A percentile compares a stretch with the other conserved stretches of the same genome.
Conservation (phyloP, 139 green algal species). For the Coelastrella sp. region DNA sequence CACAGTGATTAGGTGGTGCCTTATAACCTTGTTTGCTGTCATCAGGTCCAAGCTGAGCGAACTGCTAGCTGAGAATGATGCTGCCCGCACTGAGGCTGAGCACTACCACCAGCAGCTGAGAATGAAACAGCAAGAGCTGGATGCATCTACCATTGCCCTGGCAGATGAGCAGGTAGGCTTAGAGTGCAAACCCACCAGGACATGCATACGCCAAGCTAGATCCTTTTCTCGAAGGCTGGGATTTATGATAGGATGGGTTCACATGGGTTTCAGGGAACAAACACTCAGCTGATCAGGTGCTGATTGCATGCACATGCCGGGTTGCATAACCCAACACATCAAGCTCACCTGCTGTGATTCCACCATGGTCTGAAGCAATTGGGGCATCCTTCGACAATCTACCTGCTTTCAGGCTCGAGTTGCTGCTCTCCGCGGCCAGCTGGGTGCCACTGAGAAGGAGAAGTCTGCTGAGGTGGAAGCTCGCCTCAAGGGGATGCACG, state of each 20-base stretch:
- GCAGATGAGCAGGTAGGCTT: conserved; percentile 11
- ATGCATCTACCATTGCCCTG: neutral
- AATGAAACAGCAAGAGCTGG: conserved; percentile 11
- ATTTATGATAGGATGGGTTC: too few species aligned
- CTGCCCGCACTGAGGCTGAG: neutral
- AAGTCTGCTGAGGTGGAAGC: conserved; percentile 25
- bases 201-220: too few species aligned
- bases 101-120: conserved; percentile 11
- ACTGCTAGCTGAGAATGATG: neutral
- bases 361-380: too few species aligned
- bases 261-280: too few species aligned
- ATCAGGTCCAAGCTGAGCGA: conserved; percentile 22
- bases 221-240: too few species aligned
- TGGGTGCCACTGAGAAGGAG: conserved; percentile 13
- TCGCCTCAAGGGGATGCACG: conserved; percentile 11
- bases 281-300: too few species aligned
- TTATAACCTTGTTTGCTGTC: neutral
- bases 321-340: too few species aligned
- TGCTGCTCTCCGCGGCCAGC: neutral
- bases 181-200: neutral
- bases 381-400: too few species aligned
- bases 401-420: conserved; percentile 18
- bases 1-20: too few species aligned
- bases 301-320: too few species aligned
- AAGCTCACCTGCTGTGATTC: too few species aligned